A percentile compares a stretch with the other conserved stretches of the same genome.
phyloP scores from a whole-genome alignment of 371 early-diverging fungal species.

The Mucor velutinosus region DNA sequence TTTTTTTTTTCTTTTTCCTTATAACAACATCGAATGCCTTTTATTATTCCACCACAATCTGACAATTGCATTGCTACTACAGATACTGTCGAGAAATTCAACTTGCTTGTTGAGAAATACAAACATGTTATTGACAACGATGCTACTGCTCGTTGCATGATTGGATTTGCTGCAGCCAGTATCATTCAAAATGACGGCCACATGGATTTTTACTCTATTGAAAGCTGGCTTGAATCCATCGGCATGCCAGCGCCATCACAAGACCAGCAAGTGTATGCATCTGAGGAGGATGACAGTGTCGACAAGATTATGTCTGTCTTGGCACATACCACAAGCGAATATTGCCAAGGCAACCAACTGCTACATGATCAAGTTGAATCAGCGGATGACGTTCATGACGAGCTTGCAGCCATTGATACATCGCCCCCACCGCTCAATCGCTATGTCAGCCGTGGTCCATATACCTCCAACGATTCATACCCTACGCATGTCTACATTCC shows the following conservation, averaged over 20 bases:
- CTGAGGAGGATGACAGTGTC: background rate
- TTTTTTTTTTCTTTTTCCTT: slow-evolving; percentile 8
- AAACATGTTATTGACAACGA: slow-evolving; percentile 7
- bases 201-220: slow-evolving; percentile 5
- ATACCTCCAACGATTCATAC: background rate
- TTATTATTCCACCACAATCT: slow-evolving; percentile 1
- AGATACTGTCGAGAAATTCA: background rate
- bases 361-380: background rate
- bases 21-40: slow-evolving; percentile 4
- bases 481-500: background rate
- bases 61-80: background rate
- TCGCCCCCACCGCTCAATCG: background rate
- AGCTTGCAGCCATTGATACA: background rate
- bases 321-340: background rate
- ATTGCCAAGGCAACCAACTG: background rate
- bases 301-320: background rate
- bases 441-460: background rate
- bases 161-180: slow-evolving; percentile 18
- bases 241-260: background rate
- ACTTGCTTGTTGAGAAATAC: slow-evolving; percentile 6
- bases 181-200: slow-evolving; percentile 12
- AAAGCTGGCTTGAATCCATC: slow-evolving; percentile 16
- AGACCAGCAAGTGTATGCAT: background rate
- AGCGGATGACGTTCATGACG: background rate
- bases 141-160: slow-evolving; percentile 17